These are phyloP conservation scores for Rhodocollybia butyracea DNA, from an alignment of 768 basidiomycete genomes.

Conservation along the genomic window DNA sequence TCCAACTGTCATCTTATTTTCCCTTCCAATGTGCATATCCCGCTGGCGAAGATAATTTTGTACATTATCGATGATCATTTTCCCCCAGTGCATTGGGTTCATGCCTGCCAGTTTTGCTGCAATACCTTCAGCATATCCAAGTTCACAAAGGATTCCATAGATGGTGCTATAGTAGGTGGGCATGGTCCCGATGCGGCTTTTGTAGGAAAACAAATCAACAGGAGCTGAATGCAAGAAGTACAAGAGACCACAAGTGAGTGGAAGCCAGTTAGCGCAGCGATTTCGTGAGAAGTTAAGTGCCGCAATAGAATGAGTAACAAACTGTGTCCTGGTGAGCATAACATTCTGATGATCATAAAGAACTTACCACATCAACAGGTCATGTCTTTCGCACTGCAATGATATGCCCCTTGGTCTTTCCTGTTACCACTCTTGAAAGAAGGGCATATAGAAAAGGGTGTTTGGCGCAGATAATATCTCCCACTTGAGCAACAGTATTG, in stretches of 20 bases:
- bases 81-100: conserved; percentile 13
- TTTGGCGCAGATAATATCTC: not conserved
- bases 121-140: conserved; percentile 20
- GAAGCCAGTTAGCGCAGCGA: conserved; percentile 17
- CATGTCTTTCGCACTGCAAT: conserved; percentile 5
- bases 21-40: conserved; percentile 25
- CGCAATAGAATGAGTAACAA: conserved; percentile 11
- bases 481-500: not conserved
- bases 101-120: conserved; percentile 9
- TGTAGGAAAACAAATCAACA: conserved; percentile 9
- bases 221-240: conserved; percentile 17
- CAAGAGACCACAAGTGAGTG: conserved; percentile 14
- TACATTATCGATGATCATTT: conserved; percentile 25
- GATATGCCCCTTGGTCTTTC: not conserved
- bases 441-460: not conserved
- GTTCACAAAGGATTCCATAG: conserved; percentile 10
- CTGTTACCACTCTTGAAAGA: not conserved
- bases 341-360: not conserved
- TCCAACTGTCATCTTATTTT: conserved; percentile 25
- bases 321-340: conserved; percentile 4
- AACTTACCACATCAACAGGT: not conserved
- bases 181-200: conserved; percentile 11
- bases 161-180: conserved; percentile 20
- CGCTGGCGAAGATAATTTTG: conserved; percentile 24
- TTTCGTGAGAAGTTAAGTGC: conserved; percentile 13